Evolutionary conservation across 2,329 filamentous ascomycete species (phyloP).

Genomic region (Chaetomium sp.): DNA sequence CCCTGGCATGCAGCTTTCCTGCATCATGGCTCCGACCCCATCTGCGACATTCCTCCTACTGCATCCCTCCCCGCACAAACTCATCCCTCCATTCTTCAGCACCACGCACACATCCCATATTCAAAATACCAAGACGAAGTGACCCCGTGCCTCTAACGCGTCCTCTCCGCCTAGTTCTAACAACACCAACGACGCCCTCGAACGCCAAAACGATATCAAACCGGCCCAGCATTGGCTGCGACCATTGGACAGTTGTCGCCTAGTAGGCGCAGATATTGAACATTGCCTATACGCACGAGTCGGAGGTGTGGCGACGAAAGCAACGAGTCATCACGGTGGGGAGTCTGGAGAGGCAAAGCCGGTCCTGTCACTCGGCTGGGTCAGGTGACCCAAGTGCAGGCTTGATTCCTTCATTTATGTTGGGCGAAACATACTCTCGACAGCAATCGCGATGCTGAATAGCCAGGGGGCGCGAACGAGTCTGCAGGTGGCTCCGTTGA

Average conservation of each 20-base stretch:
- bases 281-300: not conserved
- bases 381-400: slow-evolving; percentile 20
- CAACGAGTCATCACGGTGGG: not conserved
- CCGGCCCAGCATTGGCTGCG: no score
- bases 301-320: not conserved
- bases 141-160: slow-evolving; percentile 16
- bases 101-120: slow-evolving; percentile 18
- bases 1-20: slow-evolving; percentile 36
- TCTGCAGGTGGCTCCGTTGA: slow-evolving; percentile 62
- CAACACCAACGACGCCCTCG: not conserved
- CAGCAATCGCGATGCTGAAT: slow-evolving; percentile 52
- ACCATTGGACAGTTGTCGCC: not conserved
- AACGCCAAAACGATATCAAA: not conserved
- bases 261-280: not conserved
- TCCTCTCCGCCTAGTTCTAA: slow-evolving; percentile 5
- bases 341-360: not conserved
- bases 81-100: slow-evolving; percentile 34
- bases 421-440: slow-evolving; percentile 38
- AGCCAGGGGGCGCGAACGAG: slow-evolving; percentile 56
- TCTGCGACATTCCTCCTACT: slow-evolving; percentile 32
- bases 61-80: slow-evolving; percentile 21
- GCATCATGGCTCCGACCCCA: slow-evolving; percentile 27
- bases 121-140: slow-evolving; percentile 28
- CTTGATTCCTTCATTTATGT: slow-evolving; percentile 39
- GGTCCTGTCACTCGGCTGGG: slow-evolving; percentile 15